phyloP scores from a whole-genome alignment of 345 rosid genomes.

The Passiflora organensis region DNA sequence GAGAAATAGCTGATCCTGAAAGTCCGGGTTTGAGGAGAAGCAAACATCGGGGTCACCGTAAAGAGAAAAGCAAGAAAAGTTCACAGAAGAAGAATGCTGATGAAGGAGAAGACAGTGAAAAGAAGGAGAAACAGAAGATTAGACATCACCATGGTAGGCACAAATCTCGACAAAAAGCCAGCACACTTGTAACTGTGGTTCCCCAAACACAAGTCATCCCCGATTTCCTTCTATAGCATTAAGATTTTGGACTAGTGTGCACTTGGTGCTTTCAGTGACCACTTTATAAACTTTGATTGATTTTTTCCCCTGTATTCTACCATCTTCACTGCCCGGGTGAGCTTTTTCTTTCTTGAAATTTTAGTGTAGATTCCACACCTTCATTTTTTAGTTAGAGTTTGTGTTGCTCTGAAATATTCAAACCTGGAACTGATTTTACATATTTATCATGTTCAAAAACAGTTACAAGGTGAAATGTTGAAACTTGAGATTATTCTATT shows the following conservation, averaged over 20 bases:
- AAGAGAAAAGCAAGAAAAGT: slow-evolving; percentile 40
- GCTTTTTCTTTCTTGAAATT: background rate
- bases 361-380: background rate
- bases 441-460: too few species aligned
- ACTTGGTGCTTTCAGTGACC: slow-evolving; percentile 3
- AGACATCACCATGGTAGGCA: slow-evolving; percentile 48
- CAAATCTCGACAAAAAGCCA: slow-evolving; percentile 45
- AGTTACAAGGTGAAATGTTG: background rate
- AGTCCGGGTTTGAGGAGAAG: slow-evolving; percentile 44
- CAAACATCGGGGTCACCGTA: slow-evolving; percentile 45
- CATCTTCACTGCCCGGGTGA: slow-evolving; percentile 5
- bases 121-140: slow-evolving; percentile 43
- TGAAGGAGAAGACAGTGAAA: slow-evolving; percentile 30
- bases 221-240: slow-evolving; percentile 69
- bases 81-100: slow-evolving; percentile 31
- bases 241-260: background rate
- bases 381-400: slow-evolving; percentile 1
- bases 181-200: slow-evolving; percentile 24
- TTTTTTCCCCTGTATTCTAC: background rate
- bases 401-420: background rate
- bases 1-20: slow-evolving; percentile 25
- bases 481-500: background rate
- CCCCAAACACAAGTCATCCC: slow-evolving; percentile 46
- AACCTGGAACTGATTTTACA: background rate
- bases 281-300: background rate